A percentile compares a stretch with the other conserved stretches of the same genome.
phyloP scores from a whole-genome alignment of 768 basidiomycete genomes.

The Cyclocybe cylindracea region DNA sequence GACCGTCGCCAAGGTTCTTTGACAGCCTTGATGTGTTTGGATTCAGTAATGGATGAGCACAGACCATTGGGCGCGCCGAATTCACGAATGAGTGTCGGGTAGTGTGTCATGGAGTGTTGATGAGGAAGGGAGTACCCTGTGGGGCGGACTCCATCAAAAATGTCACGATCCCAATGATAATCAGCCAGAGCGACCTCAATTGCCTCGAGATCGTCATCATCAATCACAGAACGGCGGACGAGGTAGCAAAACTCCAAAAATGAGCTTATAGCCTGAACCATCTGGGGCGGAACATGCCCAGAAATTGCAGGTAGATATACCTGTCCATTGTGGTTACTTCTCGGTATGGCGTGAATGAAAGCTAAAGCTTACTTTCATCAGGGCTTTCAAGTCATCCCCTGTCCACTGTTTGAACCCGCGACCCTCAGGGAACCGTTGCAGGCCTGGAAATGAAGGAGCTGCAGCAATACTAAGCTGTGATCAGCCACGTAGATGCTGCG shows the following conservation, averaged over 20 bases:
- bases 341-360: too few relatives aligned
- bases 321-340: too few relatives aligned
- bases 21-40: conserved; percentile 26
- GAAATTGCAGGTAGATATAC: too few relatives aligned
- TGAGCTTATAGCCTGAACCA: too few relatives aligned
- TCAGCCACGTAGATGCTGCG: too few relatives aligned
- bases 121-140: conserved; percentile 24
- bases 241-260: too few relatives aligned
- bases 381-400: conserved; percentile 12
- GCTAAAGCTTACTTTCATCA: conserved; percentile 17
- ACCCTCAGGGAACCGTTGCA: conserved; percentile 6
- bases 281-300: too few relatives aligned
- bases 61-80: conserved; percentile 25
- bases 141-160: too few relatives aligned
- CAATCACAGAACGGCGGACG: too few relatives aligned
- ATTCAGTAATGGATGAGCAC: conserved; percentile 30
- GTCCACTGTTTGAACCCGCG: conserved; percentile 11
- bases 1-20: conserved; percentile 30
- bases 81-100: conserved; percentile 9
- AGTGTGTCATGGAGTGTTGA: conserved; percentile 22
- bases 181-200: too few relatives aligned
- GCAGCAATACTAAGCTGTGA: not conserved
- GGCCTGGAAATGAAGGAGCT: conserved; percentile 5
- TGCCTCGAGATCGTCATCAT: too few relatives aligned
- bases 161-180: too few relatives aligned